phyloP scores from a whole-genome alignment of 306 rosid genomes.

The Phaseolus lunatus region DNA sequence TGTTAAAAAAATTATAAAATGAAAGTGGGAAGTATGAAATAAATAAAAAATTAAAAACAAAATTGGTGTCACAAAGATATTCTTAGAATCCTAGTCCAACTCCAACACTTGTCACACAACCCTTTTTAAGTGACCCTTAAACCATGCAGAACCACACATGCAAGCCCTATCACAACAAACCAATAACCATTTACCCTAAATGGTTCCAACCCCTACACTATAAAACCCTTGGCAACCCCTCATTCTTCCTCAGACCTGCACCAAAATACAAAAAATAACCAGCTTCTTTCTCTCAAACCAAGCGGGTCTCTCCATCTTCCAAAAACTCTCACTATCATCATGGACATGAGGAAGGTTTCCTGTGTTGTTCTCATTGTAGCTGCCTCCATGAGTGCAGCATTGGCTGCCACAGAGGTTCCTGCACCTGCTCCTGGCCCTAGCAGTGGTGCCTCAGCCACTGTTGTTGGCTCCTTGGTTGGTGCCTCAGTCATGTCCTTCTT shows the following conservation, averaged over 20 bases:
- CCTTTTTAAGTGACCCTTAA: slow-evolving; percentile 22
- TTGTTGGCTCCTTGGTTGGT: slow-evolving; percentile 62
- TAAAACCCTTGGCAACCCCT: slow-evolving; percentile 7
- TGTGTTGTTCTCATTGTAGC: slow-evolving; percentile 51
- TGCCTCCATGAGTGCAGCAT: slow-evolving; percentile 50
- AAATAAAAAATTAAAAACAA: too few relatives aligned
- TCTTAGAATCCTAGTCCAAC: not conserved
- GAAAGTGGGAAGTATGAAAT: too few relatives aligned
- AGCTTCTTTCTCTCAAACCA: not conserved
- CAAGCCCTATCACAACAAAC: slow-evolving; percentile 15
- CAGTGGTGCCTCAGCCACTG: slow-evolving; percentile 48
- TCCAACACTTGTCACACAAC: not conserved
- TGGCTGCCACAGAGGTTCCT: slow-evolving; percentile 44
- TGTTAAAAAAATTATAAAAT: too few relatives aligned
- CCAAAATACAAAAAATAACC: not conserved
- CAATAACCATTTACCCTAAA: slow-evolving; percentile 27
- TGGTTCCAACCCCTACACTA: not conserved
- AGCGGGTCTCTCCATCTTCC: slow-evolving; percentile 39
- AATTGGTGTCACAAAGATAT: slow-evolving; percentile 12
- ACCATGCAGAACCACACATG: slow-evolving; percentile 44
- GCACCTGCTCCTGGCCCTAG: slow-evolving; percentile 51
- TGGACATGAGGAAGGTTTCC: slow-evolving; percentile 57
- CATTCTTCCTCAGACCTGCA: slow-evolving; percentile 34
- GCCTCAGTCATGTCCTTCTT: slow-evolving; percentile 60
- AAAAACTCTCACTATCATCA: slow-evolving; percentile 10